Evolutionary conservation across 179 eudicot genomes (phyloP), one percentile per base, ranked within the genome.

Genomic region (Silene vulgaris): DNA sequence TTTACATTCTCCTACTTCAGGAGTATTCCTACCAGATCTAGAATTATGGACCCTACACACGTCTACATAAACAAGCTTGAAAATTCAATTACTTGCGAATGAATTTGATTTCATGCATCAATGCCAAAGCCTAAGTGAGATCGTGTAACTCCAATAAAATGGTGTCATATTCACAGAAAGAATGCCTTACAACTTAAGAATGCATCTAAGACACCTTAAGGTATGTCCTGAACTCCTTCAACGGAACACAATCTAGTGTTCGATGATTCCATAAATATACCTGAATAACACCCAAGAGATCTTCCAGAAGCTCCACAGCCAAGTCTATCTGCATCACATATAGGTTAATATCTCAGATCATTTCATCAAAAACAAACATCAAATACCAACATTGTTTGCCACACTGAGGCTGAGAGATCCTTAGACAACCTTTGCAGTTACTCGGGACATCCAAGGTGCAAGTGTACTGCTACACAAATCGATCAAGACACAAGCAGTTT

Each of bases 241-340:
- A 28, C 52, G 5, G 50, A 52, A 35, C 26, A 71, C 20, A 54
- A 19, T 40, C 5, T 13, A 13, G 40, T 23, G 40, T 16, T 57
- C 35, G 54, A 14, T 45, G 56, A 30, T 26, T 30, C 70, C 20
- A 65, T 37, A 37, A 14, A 43, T 69, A 59, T 80, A 91, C 97
- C 91, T 90, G 92, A 75, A 91, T 87, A 54, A 87, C 86, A 80
- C 96, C 92, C 77, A 91, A 82, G 77, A 91, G 93, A 80, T 91
- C 97, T 86, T 86, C 96, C 43, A 90, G 71, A 82, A 91, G 91
- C 87, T 91, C 97, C 78, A 91, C 74, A 77, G 96, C 86, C 66
- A 91, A 84, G 84, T 91, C 96, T 64, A 91, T 86, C 97, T 91
- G 84, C 79, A 82, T 52, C 74, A 68, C 65, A 61, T 70, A 23